Evolutionary conservation across 441 rosid genomes (phyloP).

Genomic region (Melastoma candidum): DNA sequence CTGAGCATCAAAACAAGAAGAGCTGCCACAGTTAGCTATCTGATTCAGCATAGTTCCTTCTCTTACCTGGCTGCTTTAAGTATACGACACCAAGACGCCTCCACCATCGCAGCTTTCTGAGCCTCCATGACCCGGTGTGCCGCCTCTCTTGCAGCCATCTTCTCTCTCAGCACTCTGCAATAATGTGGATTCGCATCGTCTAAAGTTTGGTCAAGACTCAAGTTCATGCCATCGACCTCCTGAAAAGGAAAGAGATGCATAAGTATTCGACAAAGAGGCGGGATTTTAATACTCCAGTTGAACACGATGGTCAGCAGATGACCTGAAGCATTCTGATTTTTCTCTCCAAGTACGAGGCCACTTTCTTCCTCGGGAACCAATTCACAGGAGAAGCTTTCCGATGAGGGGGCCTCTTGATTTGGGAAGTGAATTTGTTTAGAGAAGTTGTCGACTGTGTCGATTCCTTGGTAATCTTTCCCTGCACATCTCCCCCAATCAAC

Average conservation of each 20-base stretch:
- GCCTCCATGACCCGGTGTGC: slow-evolving; percentile 80
- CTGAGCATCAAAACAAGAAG: background rate
- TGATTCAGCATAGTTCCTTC: background rate
- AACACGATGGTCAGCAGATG: background rate
- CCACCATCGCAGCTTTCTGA: slow-evolving; percentile 78
- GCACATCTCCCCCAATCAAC: too few species aligned
- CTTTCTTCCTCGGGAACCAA: slow-evolving; percentile 80
- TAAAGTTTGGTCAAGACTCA: slow-evolving; percentile 82
- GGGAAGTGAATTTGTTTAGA: slow-evolving; percentile 33
- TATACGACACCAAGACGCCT: slow-evolving; percentile 89
- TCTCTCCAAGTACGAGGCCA: slow-evolving; percentile 70
- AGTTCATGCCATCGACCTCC: slow-evolving; percentile 88
- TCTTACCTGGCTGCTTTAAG: slow-evolving; percentile 78
- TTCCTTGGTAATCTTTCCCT: too few species aligned
- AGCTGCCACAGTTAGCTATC: too few species aligned
- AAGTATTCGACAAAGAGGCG: slow-evolving; percentile 7
- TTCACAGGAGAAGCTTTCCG: slow-evolving; percentile 71
- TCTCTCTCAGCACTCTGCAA: slow-evolving; percentile 77
- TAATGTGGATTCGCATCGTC: slow-evolving; percentile 87
- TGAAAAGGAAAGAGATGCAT: slow-evolving; percentile 18
- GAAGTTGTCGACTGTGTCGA: too few species aligned
- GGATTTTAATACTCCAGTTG: background rate
- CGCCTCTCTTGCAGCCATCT: slow-evolving; percentile 88
- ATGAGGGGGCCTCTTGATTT: slow-evolving; percentile 70
- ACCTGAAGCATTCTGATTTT: slow-evolving; percentile 92